Evolutionary conservation across 2,329 filamentous ascomycete species (phyloP), one percentile per base, ranked within the genome.

Genomic region (Fulvia fulva): DNA sequence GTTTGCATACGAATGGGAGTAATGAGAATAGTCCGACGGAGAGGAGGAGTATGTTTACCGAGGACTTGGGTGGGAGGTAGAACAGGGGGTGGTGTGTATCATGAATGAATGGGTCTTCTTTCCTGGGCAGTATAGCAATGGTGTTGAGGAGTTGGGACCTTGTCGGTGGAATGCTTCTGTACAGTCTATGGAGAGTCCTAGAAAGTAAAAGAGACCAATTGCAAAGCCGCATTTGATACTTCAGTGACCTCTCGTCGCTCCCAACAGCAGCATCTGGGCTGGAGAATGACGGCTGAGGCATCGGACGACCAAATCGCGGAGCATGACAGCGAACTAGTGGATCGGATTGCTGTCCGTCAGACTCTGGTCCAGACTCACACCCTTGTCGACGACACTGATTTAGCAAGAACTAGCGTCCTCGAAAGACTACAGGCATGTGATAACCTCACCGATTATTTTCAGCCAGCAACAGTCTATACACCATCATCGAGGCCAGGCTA

Each of bases 41-140:
- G 76, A 79, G 87, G 73, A 81, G 83, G 70, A 89, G 86, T 60
- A 80, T 88, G 63, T 91, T 90, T 68, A 79, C 81, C 59, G 88
- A 91, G 76, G 81, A 88, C 62, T 14, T 50, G 23, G 47, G 47
- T 1, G 47, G 47, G n/a, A 28, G 47, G 47, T 50, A 50, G 47
- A 32, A 21, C 11, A 32, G 47, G 26, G 8, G 12, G 25, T 26
- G 23, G n/a, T 12, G 9, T 50, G 44, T 50, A 32, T 50, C 9
- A 32, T 32, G 47, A 50, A 26, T 21, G 26, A 32, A 1, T n/a
- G 11, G 14, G 25, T n/a, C n/a, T 32, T 26, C 1, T 32, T n/a
- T 32, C 26, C 22, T 16, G 47, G 26, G 47, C 47, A 32, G 26
- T 32, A 50, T 14, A 23, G 44, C 44, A 23, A 26, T 23, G 44